Evolutionary conservation across 129 eudicot genomes (phyloP).

Genomic region (Ambrosia trifida): DNA sequence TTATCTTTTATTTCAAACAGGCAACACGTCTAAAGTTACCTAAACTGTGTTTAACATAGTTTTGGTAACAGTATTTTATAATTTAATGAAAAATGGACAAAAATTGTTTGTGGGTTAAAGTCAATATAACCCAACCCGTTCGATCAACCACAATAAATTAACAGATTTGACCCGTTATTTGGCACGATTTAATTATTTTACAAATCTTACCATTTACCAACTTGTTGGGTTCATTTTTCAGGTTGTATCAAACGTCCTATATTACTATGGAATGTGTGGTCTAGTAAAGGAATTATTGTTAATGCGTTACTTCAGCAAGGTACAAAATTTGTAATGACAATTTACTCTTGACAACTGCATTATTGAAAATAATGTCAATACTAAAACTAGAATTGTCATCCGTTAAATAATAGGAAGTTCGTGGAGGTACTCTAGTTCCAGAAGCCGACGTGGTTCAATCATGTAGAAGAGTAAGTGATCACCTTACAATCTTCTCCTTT

Average conservation of each 20-base stretch:
- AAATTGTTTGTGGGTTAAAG: not conserved
- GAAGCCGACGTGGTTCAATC: constrained; percentile 81
- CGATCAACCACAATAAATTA: not conserved
- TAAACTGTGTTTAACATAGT: not conserved
- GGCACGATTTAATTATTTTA: not conserved
- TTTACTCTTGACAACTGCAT: not conserved
- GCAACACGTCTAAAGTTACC: not conserved
- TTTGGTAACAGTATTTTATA: not conserved
- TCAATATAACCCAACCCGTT: not conserved
- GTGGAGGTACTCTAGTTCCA: constrained; percentile 61
- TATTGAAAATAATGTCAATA: not conserved
- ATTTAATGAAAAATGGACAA: not conserved
- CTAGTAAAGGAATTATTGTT: constrained; percentile 81
- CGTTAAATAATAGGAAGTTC: constrained; percentile 63
- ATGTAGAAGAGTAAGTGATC: constrained; percentile 69
- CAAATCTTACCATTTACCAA: constrained; percentile 14
- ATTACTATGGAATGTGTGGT: constrained; percentile 84
- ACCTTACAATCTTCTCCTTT: not conserved
- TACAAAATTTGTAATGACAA: constrained; percentile 19
- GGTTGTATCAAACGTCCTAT: constrained; percentile 78
- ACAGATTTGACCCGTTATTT: not conserved
- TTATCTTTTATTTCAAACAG: not conserved
- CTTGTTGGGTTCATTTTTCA: constrained; percentile 28
- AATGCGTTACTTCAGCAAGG: constrained; percentile 95
- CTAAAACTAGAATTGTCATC: constrained; percentile 1